A percentile compares a stretch with the other conserved stretches of the same genome.
phyloP scores from a whole-genome alignment of 495 filamentous ascomycete genomes.

The Hyphodiscus hymeniophilus region DNA sequence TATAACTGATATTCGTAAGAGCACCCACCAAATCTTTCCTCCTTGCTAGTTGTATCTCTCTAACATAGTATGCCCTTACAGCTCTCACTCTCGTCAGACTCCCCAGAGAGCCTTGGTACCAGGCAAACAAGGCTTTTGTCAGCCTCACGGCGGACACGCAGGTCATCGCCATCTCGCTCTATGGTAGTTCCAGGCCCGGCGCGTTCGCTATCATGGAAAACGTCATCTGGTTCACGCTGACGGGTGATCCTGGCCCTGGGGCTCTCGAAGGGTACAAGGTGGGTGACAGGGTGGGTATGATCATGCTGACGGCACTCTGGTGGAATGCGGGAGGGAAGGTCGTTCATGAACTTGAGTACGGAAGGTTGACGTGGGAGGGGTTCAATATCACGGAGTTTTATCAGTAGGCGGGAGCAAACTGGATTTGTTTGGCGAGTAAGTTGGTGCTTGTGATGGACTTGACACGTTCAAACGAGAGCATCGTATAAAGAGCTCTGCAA shows the following conservation, averaged over 20 bases:
- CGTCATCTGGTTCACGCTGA: neutral
- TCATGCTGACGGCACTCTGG: neutral
- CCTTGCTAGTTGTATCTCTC: no score
- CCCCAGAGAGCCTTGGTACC: neutral
- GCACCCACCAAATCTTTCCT: no score
- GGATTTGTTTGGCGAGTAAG: no score
- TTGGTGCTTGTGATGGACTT: no score
- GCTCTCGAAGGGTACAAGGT: neutral
- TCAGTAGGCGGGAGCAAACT: no score
- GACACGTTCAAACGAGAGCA: no score
- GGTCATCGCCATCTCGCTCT: neutral
- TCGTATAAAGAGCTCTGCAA: no score
- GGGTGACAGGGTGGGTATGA: neutral
- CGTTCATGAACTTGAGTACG: neutral
- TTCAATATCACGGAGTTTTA: no score
- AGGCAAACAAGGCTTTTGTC: neutral
- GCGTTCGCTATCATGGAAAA: neutral
- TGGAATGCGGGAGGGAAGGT: neutral
- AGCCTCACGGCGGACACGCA: neutral
- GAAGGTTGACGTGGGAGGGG: neutral
- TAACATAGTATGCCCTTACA: neutral
- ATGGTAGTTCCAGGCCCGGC: slow-evolving; percentile 1
- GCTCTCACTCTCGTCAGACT: neutral
- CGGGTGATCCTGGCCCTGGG: neutral
- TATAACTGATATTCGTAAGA: no score